phyloP scores from a whole-genome alignment of 192 early-diverging fungal species.

The Rhizoclosmatium sp. region DNA sequence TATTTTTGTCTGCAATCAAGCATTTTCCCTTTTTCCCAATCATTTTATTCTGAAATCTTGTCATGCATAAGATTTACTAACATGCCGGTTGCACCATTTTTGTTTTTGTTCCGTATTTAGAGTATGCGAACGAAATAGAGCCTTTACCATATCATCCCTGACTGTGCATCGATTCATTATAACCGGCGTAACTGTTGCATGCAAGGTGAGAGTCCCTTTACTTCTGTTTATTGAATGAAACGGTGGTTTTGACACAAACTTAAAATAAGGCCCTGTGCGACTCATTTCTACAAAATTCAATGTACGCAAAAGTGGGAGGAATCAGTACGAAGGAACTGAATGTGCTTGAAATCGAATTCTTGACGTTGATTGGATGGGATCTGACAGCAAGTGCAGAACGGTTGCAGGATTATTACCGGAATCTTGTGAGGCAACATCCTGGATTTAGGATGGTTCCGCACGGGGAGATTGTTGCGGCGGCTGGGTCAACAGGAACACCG shows the following conservation, averaged over 20 bases:
- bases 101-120: conserved; percentile 49
- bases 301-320: conserved; percentile 96
- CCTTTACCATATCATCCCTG: conserved; percentile 92
- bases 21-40: background rate
- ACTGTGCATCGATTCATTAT: conserved; percentile 77
- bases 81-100: background rate
- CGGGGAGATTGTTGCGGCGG: conserved; percentile 3
- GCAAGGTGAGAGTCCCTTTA: conserved; percentile 33
- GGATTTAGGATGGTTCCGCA: conserved; percentile 44
- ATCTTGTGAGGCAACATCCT: conserved; percentile 77
- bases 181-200: conserved; percentile 38
- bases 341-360: conserved; percentile 82
- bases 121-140: conserved; percentile 62
- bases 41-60: background rate
- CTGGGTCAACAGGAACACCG: background rate
- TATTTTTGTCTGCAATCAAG: background rate
- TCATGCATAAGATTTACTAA: background rate
- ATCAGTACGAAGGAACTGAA: conserved; percentile 93
- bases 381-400: conserved; percentile 77
- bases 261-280: conserved; percentile 43
- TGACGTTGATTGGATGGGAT: conserved; percentile 91
- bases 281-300: conserved; percentile 71
- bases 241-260: background rate
- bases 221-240: background rate
- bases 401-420: conserved; percentile 93